These are phyloP conservation scores for Phaeotremella skinneri DNA, from an alignment of 768 basidiomycete genomes.

Conservation along the genomic window DNA sequence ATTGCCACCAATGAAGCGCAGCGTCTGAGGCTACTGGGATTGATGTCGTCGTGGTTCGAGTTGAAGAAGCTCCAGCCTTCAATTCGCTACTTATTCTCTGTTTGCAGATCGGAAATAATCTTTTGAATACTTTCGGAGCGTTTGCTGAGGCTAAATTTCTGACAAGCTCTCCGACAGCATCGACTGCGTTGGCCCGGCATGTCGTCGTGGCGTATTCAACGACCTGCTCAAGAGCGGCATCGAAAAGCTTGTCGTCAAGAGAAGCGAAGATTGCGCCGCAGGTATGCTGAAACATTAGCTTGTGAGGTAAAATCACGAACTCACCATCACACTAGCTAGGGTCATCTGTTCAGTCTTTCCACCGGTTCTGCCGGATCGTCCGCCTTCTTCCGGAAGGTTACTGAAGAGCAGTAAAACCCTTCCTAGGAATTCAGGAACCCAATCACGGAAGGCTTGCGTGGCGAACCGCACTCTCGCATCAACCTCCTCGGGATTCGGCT, in stretches of 20 bases:
- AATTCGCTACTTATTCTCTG: constrained; percentile 78
- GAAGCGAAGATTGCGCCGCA: constrained; percentile 58
- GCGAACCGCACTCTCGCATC: constrained; percentile 69
- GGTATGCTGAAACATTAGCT: constrained; percentile 33
- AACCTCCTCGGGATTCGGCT: constrained; percentile 65
- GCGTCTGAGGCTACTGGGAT: constrained; percentile 65
- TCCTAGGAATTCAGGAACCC: constrained; percentile 77
- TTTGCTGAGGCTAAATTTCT: constrained; percentile 76
- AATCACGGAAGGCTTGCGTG: constrained; percentile 72
- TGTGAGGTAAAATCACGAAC: background rate
- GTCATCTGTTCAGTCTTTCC: constrained; percentile 54
- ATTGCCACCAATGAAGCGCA: constrained; percentile 72
- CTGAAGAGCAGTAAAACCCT: constrained; percentile 76
- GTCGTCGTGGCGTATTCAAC: constrained; percentile 85
- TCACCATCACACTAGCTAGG: constrained; percentile 47
- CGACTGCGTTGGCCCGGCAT: constrained; percentile 84
- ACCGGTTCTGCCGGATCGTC: constrained; percentile 67
- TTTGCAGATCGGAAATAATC: constrained; percentile 75
- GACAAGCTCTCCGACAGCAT: constrained; percentile 83
- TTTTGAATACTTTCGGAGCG: constrained; percentile 70
- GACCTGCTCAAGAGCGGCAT: constrained; percentile 75
- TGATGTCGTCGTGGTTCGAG: constrained; percentile 61
- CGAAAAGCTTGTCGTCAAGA: constrained; percentile 71
- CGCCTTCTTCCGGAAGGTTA: constrained; percentile 79
- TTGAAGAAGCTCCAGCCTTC: constrained; percentile 66